A percentile compares a stretch with the other conserved stretches of the same genome.
phyloP scores from a whole-genome alignment of 768 basidiomycete genomes.

The Lactarius pseudohatsudake region DNA sequence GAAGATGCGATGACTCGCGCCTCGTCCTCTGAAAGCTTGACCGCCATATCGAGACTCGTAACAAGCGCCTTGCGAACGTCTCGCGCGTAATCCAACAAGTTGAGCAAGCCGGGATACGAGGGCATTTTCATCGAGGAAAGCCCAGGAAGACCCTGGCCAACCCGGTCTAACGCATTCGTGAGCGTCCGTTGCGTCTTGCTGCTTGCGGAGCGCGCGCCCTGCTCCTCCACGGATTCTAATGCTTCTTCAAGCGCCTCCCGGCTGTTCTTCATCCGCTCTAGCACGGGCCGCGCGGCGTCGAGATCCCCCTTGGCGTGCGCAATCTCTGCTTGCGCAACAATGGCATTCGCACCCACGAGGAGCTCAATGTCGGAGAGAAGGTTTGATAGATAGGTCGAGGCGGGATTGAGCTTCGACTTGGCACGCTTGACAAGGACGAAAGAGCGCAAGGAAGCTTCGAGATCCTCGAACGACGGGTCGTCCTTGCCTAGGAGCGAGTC shows the following conservation, averaged over 20 bases:
- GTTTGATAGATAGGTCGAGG: slow-evolving; percentile 85
- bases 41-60: slow-evolving; percentile 76
- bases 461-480: slow-evolving; percentile 76
- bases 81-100: slow-evolving; percentile 81
- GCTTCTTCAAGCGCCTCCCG: slow-evolving; percentile 75
- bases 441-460: slow-evolving; percentile 86
- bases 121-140: slow-evolving; percentile 55
- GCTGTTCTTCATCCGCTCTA: slow-evolving; percentile 82
- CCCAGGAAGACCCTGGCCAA: slow-evolving; percentile 73
- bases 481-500: slow-evolving; percentile 80
- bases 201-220: slow-evolving; percentile 53
- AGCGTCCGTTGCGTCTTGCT: slow-evolving; percentile 59
- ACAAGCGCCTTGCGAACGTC: slow-evolving; percentile 79
- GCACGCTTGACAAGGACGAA: slow-evolving; percentile 95
- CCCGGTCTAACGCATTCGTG: slow-evolving; percentile 65
- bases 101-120: slow-evolving; percentile 76
- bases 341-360: slow-evolving; percentile 80
- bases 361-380: slow-evolving; percentile 89
- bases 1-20: slow-evolving; percentile 64
- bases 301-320: slow-evolving; percentile 71
- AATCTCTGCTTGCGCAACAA: slow-evolving; percentile 80
- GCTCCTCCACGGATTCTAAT: slow-evolving; percentile 79
- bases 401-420: slow-evolving; percentile 95
- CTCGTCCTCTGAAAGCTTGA: slow-evolving; percentile 79
- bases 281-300: slow-evolving; percentile 66